Conservation (phyloP, 345 rosid genomes). For the Aquilaria malaccensis region DNA sequence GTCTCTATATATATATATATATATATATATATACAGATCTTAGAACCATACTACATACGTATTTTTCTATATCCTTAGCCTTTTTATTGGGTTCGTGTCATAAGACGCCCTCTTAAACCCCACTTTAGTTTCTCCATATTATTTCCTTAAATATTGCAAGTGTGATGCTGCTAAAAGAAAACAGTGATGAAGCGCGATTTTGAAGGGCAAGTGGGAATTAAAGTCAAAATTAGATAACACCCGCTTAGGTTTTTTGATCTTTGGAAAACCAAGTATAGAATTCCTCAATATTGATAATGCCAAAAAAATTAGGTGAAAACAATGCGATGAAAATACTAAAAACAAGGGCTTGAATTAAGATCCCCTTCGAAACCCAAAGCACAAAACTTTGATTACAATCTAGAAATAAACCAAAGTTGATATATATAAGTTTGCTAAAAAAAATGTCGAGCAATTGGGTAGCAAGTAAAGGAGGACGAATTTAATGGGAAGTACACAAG, state of each 20-base stretch:
- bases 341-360: conserved; percentile 17
- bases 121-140: too few relatives aligned
- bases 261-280: conserved; percentile 40
- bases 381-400: not conserved
- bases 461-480: conserved; percentile 20
- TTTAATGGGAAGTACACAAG: conserved; percentile 23
- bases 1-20: too few relatives aligned
- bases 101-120: too few relatives aligned
- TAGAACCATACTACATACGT: too few relatives aligned
- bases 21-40: too few relatives aligned
- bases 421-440: conserved; percentile 15
- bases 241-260: conserved; percentile 28
- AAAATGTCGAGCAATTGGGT: conserved; percentile 22
- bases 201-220: too few relatives aligned
- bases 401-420: not conserved
- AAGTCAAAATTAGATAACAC: too few relatives aligned
- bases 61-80: too few relatives aligned
- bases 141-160: too few relatives aligned
- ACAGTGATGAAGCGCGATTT: too few relatives aligned
- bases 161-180: too few relatives aligned
- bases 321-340: conserved; percentile 16
- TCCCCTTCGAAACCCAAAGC: not conserved
- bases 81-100: too few relatives aligned
- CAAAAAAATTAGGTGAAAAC: conserved; percentile 7
- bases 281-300: conserved; percentile 31